Conservation (phyloP, 176 grass and related monocot genomes). For the Carex myosuroides region DNA sequence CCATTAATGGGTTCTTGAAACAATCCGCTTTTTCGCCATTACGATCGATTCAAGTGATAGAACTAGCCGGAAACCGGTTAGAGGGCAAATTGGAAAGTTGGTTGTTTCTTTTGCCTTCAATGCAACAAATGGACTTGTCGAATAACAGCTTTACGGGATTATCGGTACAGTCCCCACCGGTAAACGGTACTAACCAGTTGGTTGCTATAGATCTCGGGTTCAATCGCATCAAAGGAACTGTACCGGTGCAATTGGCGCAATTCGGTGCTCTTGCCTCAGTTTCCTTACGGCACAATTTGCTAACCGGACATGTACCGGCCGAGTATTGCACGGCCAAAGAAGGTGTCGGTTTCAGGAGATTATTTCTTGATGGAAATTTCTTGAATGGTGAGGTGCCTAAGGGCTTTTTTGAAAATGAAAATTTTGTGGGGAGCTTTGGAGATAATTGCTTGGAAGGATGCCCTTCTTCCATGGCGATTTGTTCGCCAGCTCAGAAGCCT, state of each 20-base stretch:
- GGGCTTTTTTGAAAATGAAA: conserved; percentile 8
- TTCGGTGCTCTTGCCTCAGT: background rate
- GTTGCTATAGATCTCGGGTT: conserved; percentile 18
- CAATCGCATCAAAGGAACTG: conserved; percentile 1
- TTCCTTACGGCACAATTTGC: conserved; percentile 18
- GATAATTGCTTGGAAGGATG: conserved; percentile 25
- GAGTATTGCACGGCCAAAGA: background rate
- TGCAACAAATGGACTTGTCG: conserved; percentile 21
- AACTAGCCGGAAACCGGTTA: conserved; percentile 7
- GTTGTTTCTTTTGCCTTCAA: conserved; percentile 17
- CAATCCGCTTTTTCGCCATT: background rate
- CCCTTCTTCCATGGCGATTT: conserved; percentile 1
- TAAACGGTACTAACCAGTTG: background rate
- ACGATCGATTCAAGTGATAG: conserved; percentile 9
- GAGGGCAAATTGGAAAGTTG: conserved; percentile 12
- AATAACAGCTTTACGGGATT: conserved; percentile 11
- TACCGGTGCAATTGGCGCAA: conserved; percentile 12
- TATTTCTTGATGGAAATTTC: conserved; percentile 21
- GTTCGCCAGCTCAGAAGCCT: conserved; percentile 12
- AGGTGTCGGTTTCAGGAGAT: conserved; percentile 7
- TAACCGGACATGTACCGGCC: background rate
- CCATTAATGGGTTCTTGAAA: background rate
- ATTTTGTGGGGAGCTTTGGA: conserved; percentile 26
- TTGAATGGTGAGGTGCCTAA: conserved; percentile 12
- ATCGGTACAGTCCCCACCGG: background rate